Percentiles rank a stretch among this genome's conserved stretches.
Evolutionary conservation across 305 asterid genomes (phyloP).

Genomic region (Fraxinus greggii): DNA sequence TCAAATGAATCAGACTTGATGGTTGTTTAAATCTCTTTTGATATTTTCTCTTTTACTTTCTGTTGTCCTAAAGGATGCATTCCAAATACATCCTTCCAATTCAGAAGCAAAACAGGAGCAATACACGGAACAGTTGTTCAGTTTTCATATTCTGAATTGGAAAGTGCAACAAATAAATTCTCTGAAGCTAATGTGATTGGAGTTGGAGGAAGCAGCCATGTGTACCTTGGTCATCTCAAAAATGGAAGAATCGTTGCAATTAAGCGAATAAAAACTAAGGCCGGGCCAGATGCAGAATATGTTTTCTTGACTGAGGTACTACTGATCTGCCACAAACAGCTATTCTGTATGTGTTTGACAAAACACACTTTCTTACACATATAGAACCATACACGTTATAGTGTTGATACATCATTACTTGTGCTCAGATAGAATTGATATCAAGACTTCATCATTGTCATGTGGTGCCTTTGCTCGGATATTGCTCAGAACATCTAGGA

Average conservation of each 20-base stretch:
- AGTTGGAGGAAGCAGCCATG: conserved; percentile 88
- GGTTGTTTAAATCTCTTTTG: not conserved
- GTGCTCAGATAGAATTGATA: conserved; percentile 78
- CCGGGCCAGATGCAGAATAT: conserved; percentile 68
- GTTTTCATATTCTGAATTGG: conserved; percentile 78
- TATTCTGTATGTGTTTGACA: not conserved
- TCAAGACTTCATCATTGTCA: conserved; percentile 95
- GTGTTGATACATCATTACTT: not conserved
- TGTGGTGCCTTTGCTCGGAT: conserved; percentile 88
- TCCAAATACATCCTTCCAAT: conserved; percentile 45
- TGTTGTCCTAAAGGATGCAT: conserved; percentile 65
- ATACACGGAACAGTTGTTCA: conserved; percentile 56
- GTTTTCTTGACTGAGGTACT: conserved; percentile 82
- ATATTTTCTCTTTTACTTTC: not conserved
- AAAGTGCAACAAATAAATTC: conserved; percentile 70
- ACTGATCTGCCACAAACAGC: conserved; percentile 5
- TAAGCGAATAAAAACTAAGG: conserved; percentile 72
- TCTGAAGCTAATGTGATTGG: conserved; percentile 79
- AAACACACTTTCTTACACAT: not conserved
- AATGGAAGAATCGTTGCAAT: conserved; percentile 79
- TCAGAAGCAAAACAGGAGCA: conserved; percentile 50
- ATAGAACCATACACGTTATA: not conserved
- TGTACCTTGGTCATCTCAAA: conserved; percentile 69
- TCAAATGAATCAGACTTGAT: not conserved
- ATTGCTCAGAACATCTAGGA: conserved; percentile 71